Evolutionary conservation across 2,329 filamentous ascomycete species (phyloP), one percentile per base, ranked within the genome.

Genomic region (Talaromyces sp.): DNA sequence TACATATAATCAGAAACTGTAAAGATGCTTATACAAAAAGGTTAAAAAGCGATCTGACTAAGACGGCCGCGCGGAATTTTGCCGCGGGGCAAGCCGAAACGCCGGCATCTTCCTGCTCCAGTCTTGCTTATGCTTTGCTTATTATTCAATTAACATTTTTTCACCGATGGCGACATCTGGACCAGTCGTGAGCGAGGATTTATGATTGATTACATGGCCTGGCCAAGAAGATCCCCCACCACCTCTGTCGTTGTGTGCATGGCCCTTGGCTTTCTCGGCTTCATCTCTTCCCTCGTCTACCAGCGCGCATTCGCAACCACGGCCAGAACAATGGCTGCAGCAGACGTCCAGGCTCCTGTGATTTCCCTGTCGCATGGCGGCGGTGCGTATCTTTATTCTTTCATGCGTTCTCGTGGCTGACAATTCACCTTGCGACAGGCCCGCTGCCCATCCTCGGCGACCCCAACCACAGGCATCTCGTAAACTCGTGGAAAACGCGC

Each of bases 371-470:
- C 49, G 30, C 60, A 62, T 56, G 60, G 60, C 9, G 60, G 60
- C 25, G 60, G 60, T 62, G 55, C 27, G 60, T 52, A 7, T 11
- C 11, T 22, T 47, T 4, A 47, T 47, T 47, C 19, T 22, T 47
- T 47, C 11, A 11, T 47, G n/a, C 32, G 39, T 47, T 47, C 4
- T 19, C n/a, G 10, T 47, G 44, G 44, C 51, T 55, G 27, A 55
- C n/a, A 11, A 30, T 33, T 33, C 27, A 7, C 13, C 19, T 39
- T 53, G 22, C n/a, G 30, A 19, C 27, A 62, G 60, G 60, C 44
- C 60, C 60, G 27, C 47, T 62, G 56, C 60, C 60, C 11, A 52
- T 62, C n/a, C 57, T 62, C 22, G 60, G 60, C 25, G 60, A 62
- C 13, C 60, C 60, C 39, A 27, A 33, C 4, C 60, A 62, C 52